Evolutionary conservation across 306 rosid species (phyloP), one percentile per base, ranked within the genome.

Genomic region (Rosa multiflora): DNA sequence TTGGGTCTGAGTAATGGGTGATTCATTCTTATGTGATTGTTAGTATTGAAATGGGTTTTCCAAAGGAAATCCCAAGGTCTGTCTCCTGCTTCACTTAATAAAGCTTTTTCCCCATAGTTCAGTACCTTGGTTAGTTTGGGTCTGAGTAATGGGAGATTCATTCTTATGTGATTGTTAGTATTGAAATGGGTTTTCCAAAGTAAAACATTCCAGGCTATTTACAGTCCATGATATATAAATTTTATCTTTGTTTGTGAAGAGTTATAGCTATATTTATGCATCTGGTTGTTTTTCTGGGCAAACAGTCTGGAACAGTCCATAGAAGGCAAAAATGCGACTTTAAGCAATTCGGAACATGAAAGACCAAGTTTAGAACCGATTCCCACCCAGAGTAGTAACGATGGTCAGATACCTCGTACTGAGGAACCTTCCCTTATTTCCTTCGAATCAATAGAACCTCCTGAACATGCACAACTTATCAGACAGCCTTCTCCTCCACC

Each of bases 401-500:
- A 82, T 77, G 51, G 73, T 72, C 86, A 72, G 82, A 73, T 71
- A 66, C 83, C 61, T 79, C 76, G 11, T 78, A 48, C 81, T 73
- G 82, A 77, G 81, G 95, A 87, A 68, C 86, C 88, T 73, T 89
- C 94, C 82, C 96, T 95, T 15, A 95, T 95, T 80, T 92, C 99
- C 67, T 92, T 95, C 77, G 99, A 92, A 78, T 47, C 82, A 80
- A 77, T 73, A 42, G 89, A 89, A 83, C 67, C 78, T 70, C 84
- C 88, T 74, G 81, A 86, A 77, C 88, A 51, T 78, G 48, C 86
- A 73, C 87, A 92, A 81, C 61, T 92, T 74, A 85, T 94, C 82
- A 87, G 95, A 81, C 97, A 94, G 83, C 99, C 96, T 81, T 91
- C 91, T 80, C 97, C 99, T 77, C 95, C 95, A 9, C 97, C 98